Conservation (phyloP, 2,329 filamentous ascomycete genomes). For the Ophioceras dolichostomum region DNA sequence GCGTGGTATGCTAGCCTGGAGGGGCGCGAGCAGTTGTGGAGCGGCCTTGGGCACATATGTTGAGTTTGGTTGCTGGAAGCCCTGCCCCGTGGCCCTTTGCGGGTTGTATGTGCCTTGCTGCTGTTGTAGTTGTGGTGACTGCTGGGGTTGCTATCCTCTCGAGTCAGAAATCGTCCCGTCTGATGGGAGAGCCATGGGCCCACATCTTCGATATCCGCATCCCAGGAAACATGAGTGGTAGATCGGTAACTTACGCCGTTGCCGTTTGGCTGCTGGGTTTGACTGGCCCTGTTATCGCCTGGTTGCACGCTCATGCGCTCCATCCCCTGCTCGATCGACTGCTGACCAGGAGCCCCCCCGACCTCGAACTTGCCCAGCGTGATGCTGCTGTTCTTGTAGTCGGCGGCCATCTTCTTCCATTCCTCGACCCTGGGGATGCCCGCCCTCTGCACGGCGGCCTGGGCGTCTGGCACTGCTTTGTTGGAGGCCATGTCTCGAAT, state of each 20-base stretch:
- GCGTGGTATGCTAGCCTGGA: conserved; percentile 74
- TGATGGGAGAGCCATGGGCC: too few species aligned
- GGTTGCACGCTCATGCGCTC: conserved; percentile 68
- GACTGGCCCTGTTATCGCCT: conserved; percentile 14
- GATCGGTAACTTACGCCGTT: neutral
- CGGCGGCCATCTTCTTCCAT: conserved; percentile 99
- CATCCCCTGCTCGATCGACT: conserved; percentile 55
- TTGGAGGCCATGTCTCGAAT: conserved; percentile 89
- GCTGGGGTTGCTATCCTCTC: conserved; percentile 11
- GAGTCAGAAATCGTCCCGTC: too few species aligned
- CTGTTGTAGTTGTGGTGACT: conserved; percentile 24
- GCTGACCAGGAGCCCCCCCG: conserved; percentile 26
- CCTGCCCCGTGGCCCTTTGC: conserved; percentile 22
- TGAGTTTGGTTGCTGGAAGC: conserved; percentile 1
- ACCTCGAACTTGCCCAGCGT: conserved; percentile 81
- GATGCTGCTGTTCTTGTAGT: conserved; percentile 99
- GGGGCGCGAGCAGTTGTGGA: conserved; percentile 59
- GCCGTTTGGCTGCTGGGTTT: conserved; percentile 1
- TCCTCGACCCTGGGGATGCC: conserved; percentile 93
- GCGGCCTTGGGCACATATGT: too few species aligned
- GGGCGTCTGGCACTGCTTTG: conserved; percentile 65
- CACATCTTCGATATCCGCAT: too few species aligned
- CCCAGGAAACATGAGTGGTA: too few species aligned
- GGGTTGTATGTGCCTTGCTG: conserved; percentile 19
- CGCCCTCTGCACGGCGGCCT: conserved; percentile 75